Conservation (phyloP, 1,284 basidiomycete genomes). For the Puccinia novopanici region DNA sequence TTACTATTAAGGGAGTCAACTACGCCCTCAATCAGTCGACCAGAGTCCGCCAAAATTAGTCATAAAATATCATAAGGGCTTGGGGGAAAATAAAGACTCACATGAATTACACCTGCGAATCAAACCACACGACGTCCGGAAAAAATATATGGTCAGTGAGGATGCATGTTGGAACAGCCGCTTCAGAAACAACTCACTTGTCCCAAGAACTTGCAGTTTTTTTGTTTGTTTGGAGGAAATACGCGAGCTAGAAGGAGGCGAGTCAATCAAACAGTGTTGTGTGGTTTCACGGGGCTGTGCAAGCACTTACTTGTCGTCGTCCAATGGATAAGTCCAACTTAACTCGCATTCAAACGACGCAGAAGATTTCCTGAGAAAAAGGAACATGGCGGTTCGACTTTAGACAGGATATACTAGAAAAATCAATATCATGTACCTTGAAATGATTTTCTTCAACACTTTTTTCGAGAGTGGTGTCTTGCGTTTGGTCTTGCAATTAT, state of each 20-base stretch:
- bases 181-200: conserved; percentile 2
- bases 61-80: neutral
- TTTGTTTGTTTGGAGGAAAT: neutral
- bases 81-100: neutral
- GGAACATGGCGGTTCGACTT: neutral
- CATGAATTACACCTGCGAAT: conserved; percentile 24
- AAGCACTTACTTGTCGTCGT: neutral
- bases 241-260: neutral
- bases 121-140: neutral
- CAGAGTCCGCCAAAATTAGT: neutral
- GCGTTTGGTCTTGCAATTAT: conserved; percentile 11
- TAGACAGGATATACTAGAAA: neutral
- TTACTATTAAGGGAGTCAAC: conserved; percentile 35
- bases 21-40: neutral
- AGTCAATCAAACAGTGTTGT: neutral
- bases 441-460: conserved; percentile 35
- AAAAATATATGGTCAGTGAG: neutral
- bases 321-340: conserved; percentile 9
- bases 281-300: neutral
- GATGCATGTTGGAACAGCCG: neutral
- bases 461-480: conserved; percentile 9
- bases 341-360: conserved; percentile 42
- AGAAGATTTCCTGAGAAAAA: conserved; percentile 2
- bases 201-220: conserved; percentile 1
- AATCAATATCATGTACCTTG: neutral